These are phyloP conservation scores for Fonsecaea monophora DNA, from an alignment of 2,329 filamentous ascomycete genomes.

Conservation along the genomic window DNA sequence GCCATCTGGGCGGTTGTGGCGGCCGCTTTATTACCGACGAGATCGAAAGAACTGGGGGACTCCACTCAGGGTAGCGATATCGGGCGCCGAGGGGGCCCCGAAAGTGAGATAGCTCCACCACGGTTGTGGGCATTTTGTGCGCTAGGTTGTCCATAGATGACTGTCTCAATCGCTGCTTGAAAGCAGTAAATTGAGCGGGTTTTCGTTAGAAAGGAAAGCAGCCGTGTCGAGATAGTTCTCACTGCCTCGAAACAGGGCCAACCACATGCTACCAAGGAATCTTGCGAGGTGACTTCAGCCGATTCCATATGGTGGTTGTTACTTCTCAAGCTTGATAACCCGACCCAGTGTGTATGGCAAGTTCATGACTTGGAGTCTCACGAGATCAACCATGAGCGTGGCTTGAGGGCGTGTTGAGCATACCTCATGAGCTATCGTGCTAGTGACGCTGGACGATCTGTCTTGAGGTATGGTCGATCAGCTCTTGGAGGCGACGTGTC, in stretches of 20 bases:
- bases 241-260: background rate
- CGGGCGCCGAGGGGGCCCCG: conserved; percentile 1
- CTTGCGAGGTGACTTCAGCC: background rate
- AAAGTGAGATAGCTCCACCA: background rate
- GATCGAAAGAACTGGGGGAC: background rate
- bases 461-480: background rate
- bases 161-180: no score
- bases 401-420: background rate
- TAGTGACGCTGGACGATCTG: background rate
- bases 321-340: background rate
- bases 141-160: no score
- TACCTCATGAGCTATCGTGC: background rate
- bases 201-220: no score
- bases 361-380: background rate
- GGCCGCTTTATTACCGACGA: background rate
- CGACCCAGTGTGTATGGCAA: background rate
- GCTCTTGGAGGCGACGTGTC: background rate
- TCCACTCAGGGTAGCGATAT: conserved; percentile 8
- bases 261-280: background rate
- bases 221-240: background rate
- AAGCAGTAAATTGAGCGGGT: no score
- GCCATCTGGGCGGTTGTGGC: background rate
- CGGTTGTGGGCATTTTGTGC: background rate
- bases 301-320: no score
- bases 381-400: background rate